Evolutionary conservation across 2,329 filamentous ascomycete species (phyloP).

Genomic region (Taxawa tesnikishii): DNA sequence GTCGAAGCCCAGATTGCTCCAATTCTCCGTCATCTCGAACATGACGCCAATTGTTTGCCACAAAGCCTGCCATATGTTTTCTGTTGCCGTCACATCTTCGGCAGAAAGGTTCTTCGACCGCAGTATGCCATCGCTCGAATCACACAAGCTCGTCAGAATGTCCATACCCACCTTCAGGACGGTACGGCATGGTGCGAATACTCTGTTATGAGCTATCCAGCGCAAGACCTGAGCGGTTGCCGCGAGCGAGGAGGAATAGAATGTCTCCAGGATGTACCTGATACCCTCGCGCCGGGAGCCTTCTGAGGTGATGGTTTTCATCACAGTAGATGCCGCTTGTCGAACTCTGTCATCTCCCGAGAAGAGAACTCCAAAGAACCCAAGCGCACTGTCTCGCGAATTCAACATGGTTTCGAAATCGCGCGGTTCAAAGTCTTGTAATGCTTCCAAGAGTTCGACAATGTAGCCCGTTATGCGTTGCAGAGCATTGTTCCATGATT

Average conservation of each 20-base stretch:
- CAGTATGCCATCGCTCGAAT: conserved; percentile 50
- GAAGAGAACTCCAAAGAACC: conserved; percentile 67
- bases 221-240: conserved; percentile 45
- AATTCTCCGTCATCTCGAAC: conserved; percentile 71
- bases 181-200: conserved; percentile 47
- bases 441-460: conserved; percentile 60
- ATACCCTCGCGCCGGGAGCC: conserved; percentile 48
- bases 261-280: conserved; percentile 44
- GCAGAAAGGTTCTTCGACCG: conserved; percentile 43
- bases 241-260: conserved; percentile 43
- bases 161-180: conserved; percentile 51
- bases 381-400: conserved; percentile 55
- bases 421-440: conserved; percentile 61
- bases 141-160: conserved; percentile 51
- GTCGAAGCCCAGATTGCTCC: conserved; percentile 61
- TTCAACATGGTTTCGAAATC: conserved; percentile 60
- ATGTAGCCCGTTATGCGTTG: conserved; percentile 50
- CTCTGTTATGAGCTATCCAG: conserved; percentile 41
- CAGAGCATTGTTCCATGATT: conserved; percentile 68
- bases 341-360: conserved; percentile 70
- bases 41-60: conserved; percentile 75
- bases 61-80: conserved; percentile 70
- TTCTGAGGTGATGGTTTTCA: conserved; percentile 71
- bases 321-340: conserved; percentile 65
- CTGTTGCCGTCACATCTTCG: conserved; percentile 51